Conservation (phyloP, 208 protist species). For the Leishmania lainsoni region DNA sequence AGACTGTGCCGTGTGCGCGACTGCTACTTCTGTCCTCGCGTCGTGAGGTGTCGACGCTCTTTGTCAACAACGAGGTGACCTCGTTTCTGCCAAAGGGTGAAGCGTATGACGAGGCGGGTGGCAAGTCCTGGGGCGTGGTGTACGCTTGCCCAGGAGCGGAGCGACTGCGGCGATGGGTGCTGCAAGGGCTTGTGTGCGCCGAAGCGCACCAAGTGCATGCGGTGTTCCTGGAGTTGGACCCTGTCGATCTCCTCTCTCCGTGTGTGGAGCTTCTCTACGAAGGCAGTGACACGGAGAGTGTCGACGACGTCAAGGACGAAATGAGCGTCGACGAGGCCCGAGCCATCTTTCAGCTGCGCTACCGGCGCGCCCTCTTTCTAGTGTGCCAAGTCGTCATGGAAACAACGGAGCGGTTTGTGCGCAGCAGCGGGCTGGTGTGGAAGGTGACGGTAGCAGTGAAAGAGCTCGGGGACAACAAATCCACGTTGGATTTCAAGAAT, state of each 20-base stretch:
- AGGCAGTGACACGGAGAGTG: conserved; percentile 26
- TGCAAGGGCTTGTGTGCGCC: conserved; percentile 74
- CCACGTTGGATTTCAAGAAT: neutral
- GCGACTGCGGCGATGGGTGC: conserved; percentile 76
- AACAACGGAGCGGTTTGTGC: conserved; percentile 87
- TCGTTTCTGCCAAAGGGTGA: conserved; percentile 15
- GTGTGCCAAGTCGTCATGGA: conserved; percentile 86
- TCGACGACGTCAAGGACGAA: neutral
- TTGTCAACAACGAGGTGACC: conserved; percentile 25
- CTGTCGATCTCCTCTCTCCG: conserved; percentile 55
- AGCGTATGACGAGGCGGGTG: neutral
- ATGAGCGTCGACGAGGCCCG: neutral
- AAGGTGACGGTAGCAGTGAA: conserved; percentile 59
- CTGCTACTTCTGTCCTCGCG: conserved; percentile 62
- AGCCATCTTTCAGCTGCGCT: conserved; percentile 25
- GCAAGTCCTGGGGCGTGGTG: conserved; percentile 29
- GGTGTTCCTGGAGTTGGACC: conserved; percentile 78
- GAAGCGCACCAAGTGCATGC: conserved; percentile 70
- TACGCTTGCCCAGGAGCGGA: conserved; percentile 80
- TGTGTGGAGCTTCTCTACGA: conserved; percentile 77
- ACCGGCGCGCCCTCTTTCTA: conserved; percentile 61
- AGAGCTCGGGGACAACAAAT: neutral
- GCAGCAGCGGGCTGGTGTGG: conserved; percentile 87
- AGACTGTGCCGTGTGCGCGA: conserved; percentile 51
- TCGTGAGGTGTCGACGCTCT: conserved; percentile 40